Conservation (phyloP, 1,139 yeast genomes). For the Candida sp. region DNA sequence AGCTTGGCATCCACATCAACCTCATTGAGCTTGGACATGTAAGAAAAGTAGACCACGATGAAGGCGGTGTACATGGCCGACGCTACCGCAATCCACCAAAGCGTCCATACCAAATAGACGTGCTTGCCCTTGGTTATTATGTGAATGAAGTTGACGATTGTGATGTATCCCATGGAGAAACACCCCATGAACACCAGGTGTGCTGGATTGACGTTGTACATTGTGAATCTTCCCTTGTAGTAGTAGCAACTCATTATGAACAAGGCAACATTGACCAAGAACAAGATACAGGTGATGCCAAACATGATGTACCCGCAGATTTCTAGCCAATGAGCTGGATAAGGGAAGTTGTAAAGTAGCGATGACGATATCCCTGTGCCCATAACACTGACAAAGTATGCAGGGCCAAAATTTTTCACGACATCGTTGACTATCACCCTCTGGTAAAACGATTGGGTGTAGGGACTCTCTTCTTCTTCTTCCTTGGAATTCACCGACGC, state of each 20-base stretch:
- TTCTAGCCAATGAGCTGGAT: constrained; percentile 61
- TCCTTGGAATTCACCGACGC: too few relatives aligned
- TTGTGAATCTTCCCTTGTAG: constrained; percentile 34
- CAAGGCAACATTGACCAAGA: constrained; percentile 34
- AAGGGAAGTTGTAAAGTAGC: constrained; percentile 68
- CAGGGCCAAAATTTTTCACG: constrained; percentile 50
- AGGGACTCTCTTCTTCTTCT: constrained; percentile 1
- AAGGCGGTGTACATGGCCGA: constrained; percentile 61
- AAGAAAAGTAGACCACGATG: constrained; percentile 52
- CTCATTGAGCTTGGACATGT: constrained; percentile 30
- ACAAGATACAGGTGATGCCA: constrained; percentile 54
- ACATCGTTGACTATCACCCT: constrained; percentile 17
- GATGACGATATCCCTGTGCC: constrained; percentile 78
- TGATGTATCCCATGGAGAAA: constrained; percentile 75
- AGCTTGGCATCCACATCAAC: constrained; percentile 23
- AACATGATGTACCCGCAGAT: constrained; percentile 60
- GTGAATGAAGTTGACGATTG: constrained; percentile 61
- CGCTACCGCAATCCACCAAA: constrained; percentile 38
- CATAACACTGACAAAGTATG: constrained; percentile 79
- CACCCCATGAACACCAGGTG: constrained; percentile 74
- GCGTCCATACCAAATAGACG: constrained; percentile 17
- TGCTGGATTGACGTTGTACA: constrained; percentile 47
- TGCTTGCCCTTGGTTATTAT: constrained; percentile 32
- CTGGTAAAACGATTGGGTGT: constrained; percentile 7
- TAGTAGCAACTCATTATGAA: constrained; percentile 28